Evolutionary conservation across 2,329 filamentous ascomycete genomes (phyloP), one percentile per base, ranked within the genome.

Genomic region (Botrytis sinoallii): DNA sequence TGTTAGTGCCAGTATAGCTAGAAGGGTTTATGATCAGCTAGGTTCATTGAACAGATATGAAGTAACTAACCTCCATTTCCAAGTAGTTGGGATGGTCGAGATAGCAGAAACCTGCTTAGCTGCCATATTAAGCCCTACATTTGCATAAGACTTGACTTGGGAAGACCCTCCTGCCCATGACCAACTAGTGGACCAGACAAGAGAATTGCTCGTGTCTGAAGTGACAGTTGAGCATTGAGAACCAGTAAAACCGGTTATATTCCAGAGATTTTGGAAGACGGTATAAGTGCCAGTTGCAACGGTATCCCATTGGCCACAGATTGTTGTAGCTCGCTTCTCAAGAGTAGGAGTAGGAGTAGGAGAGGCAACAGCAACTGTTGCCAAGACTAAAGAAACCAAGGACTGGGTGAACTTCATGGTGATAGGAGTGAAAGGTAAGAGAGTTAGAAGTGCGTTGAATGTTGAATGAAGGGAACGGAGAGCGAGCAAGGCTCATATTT

Each of bases 1-100:
- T 80, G 72, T 82, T 79, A 69, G 80, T 83, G 74, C 85, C 86
- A 44, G 83, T 84, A 81, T 90, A 89, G 48, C 82, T 75, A 35
- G 40, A 79, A 22, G 16, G n/a, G 22, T 22, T 38, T 8, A 32
- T 29, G 20, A 40, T 74, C 64, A 69, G 57, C 32, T 14, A n/a
- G 14, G 61, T 35, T 65, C n/a, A 14, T 46, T 42, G 14, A 18
- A 14, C 38, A 22, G 25, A 20, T n/a, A 44, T 25, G 44, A 29
- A 35, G 16, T 20, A 38, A 35, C 82, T 78, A 76, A 84, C 82
- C 75, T 80, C 79, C 83, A 85, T n/a, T 79, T 75, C 82, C 84
- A 83, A 3, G 79, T 83, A 1, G 82, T 81, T 5, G 82, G 80
- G 42, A 85, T 83, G 6, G 74, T 80, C 8, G 75, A 73, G 67